Conservation (phyloP, 345 rosid species). For the Eucalyptus pumila region DNA sequence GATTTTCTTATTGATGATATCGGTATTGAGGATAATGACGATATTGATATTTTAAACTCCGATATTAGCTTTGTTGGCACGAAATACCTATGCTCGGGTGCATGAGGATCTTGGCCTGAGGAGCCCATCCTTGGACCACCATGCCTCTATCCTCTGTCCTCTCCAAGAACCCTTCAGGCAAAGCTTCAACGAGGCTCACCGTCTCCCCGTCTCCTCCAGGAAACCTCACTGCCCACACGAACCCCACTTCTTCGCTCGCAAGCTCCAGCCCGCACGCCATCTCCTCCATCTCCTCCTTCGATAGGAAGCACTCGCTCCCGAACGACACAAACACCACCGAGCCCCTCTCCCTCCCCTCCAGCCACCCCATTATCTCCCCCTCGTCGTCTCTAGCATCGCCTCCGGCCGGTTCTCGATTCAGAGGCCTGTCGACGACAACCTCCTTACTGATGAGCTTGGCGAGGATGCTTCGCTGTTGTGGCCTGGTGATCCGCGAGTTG, state of each 20-base stretch:
- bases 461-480: neutral
- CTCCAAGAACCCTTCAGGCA: constrained; percentile 10
- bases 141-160: constrained; percentile 3
- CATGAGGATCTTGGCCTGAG: constrained; percentile 10
- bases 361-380: constrained; percentile 6
- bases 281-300: constrained; percentile 10
- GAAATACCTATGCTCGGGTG: constrained; percentile 1
- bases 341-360: neutral
- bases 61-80: neutral
- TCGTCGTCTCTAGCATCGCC: neutral
- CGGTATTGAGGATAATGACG: no score
- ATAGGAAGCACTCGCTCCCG: constrained; percentile 14
- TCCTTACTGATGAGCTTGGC: neutral
- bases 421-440: neutral
- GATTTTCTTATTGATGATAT: no score
- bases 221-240: constrained; percentile 22
- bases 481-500: neutral
- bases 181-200: neutral
- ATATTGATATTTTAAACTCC: no score
- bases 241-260: neutral
- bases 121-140: constrained; percentile 22
- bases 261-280: constrained; percentile 15
- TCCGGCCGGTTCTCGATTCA: neutral
- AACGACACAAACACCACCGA: constrained; percentile 9
- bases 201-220: neutral